A percentile compares a stretch with the other conserved stretches of the same genome.
phyloP scores from a whole-genome alignment of 805 yeast species.

The Candida ponderosae region DNA sequence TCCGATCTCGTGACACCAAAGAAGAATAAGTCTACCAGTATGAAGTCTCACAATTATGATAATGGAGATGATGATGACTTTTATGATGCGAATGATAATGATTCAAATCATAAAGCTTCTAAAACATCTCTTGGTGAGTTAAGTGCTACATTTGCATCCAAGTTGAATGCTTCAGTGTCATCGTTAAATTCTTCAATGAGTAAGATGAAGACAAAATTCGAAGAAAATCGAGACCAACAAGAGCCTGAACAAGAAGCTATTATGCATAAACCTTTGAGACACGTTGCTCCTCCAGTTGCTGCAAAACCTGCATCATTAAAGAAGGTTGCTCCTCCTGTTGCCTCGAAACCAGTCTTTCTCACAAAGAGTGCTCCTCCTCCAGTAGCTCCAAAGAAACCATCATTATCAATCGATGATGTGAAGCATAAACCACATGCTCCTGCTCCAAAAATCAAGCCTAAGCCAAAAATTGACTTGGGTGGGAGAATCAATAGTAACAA shows the following conservation, averaged over 20 bases:
- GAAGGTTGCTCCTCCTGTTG: constrained; percentile 8
- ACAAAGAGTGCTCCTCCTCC: constrained; percentile 8
- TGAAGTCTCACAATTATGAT: no score
- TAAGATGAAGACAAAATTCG: not conserved
- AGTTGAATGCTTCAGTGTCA: not conserved
- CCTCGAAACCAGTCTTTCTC: no score
- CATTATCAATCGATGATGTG: not conserved
- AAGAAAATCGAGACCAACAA: not conserved
- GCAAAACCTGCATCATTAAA: not conserved
- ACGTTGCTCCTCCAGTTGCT: not conserved
- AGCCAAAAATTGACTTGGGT: no score
- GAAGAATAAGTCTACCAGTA: no score
- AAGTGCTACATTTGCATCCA: not conserved
- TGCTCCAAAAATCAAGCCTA: no score
- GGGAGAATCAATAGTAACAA: no score
- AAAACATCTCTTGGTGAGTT: not conserved
- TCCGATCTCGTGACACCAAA: not conserved
- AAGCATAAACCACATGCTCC: no score
- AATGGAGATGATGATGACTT: not conserved
- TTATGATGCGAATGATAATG: no score
- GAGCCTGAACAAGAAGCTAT: constrained; percentile 1
- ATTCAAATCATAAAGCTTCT: not conserved
- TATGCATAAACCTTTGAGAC: not conserved
- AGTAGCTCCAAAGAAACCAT: constrained; percentile 6
- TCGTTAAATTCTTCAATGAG: not conserved